These are phyloP conservation scores for Jasminum sambac DNA, from an alignment of 257 asterid species.

Conservation along the genomic window DNA sequence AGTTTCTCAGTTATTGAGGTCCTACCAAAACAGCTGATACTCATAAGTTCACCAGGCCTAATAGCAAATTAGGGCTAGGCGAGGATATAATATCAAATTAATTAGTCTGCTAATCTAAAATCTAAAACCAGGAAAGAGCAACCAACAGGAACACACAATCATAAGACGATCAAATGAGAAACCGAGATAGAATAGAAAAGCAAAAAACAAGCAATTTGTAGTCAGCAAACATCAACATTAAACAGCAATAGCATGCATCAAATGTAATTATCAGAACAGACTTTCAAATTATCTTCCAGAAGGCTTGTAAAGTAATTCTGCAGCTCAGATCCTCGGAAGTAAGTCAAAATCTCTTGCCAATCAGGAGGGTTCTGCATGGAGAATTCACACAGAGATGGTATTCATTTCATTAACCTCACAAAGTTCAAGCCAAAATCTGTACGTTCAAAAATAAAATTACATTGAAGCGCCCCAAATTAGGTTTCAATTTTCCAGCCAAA, in stretches of 20 bases:
- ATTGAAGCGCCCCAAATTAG: constrained; percentile 90
- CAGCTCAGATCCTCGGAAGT: constrained; percentile 96
- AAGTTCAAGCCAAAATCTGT: constrained; percentile 5
- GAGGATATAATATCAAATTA: not conserved
- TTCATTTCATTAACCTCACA: constrained; percentile 22
- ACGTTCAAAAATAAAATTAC: constrained; percentile 35
- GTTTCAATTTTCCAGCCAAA: constrained; percentile 94
- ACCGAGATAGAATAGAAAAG: not conserved
- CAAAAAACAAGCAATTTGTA: not conserved
- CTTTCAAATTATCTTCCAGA: constrained; percentile 96
- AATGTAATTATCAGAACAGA: constrained; percentile 25
- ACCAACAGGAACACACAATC: not conserved
- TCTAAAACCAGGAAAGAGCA: not conserved
- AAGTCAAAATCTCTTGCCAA: constrained; percentile 97
- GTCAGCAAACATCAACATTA: not conserved
- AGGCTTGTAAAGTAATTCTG: constrained; percentile 96
- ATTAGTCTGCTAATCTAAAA: too few relatives aligned
- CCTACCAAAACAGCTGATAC: not conserved
- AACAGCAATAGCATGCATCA: not conserved
- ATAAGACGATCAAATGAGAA: not conserved
- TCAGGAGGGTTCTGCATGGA: constrained; percentile 92
- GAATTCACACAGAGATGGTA: constrained; percentile 18
- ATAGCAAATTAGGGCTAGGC: not conserved
- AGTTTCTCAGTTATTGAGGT: not conserved
- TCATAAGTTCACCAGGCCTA: not conserved